phyloP scores from a whole-genome alignment of 257 asterid species.

The Coffea canephora region DNA sequence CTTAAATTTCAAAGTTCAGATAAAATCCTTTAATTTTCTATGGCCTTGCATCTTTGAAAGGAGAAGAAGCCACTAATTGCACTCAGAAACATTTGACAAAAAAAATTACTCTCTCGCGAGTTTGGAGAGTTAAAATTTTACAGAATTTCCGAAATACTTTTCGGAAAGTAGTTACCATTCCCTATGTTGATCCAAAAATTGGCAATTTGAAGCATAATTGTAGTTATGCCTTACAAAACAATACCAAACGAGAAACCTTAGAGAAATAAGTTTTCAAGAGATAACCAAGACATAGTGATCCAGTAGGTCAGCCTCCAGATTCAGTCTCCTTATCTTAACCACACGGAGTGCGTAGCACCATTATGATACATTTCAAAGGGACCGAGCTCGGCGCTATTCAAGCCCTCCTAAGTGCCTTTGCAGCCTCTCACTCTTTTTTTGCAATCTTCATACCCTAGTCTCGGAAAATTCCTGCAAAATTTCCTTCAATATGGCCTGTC shows the following conservation, averaged over 20 bases:
- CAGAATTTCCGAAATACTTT: too few species aligned
- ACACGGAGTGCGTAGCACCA: slow-evolving; percentile 62
- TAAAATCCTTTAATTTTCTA: too few species aligned
- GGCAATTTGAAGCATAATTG: neutral
- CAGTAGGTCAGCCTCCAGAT: slow-evolving; percentile 31
- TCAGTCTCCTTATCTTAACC: slow-evolving; percentile 70
- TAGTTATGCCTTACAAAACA: neutral
- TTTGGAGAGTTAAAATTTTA: too few species aligned
- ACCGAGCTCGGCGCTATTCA: slow-evolving; percentile 55
- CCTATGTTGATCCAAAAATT: neutral
- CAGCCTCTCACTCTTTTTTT: slow-evolving; percentile 34
- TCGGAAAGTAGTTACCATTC: too few species aligned
- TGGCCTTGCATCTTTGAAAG: too few species aligned
- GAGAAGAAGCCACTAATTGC: too few species aligned
- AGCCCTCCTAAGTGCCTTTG: slow-evolving; percentile 49
- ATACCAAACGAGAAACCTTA: neutral
- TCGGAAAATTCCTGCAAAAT: slow-evolving; percentile 43
- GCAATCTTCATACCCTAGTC: slow-evolving; percentile 35
- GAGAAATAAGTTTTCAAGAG: neutral
- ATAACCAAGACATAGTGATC: neutral
- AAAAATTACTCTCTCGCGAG: too few species aligned
- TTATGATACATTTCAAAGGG: slow-evolving; percentile 56
- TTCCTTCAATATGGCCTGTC: slow-evolving; percentile 36
- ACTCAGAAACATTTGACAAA: too few species aligned
- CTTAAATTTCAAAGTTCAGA: too few species aligned